Evolutionary conservation across 73 alveolate species (phyloP), one percentile per base, ranked within the genome.

Genomic region (Effrenium voratum): DNA sequence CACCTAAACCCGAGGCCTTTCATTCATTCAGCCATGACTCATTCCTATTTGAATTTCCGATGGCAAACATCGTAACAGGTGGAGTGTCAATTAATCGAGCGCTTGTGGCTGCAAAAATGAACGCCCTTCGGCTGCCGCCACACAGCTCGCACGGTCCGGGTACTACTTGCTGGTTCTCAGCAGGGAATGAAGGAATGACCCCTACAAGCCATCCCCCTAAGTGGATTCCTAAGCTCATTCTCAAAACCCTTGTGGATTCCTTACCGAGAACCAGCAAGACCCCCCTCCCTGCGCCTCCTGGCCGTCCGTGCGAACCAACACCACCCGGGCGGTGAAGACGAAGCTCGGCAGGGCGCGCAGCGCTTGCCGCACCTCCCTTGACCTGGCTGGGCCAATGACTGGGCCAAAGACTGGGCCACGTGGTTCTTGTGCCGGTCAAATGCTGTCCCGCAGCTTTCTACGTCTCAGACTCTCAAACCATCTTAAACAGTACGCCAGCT

Each of bases 271-370:
- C 63, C 19, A 19, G 63, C 63, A 19, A 19, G 63, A 8, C 63
- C 8, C 63, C 63, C 19, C 63, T 8, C 26, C 63, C 26, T 8
- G 8, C 26, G 63, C 26, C 63, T 8, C 63, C 63, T 8, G 8
- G 63, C 26, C 26, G 26, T 8, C 63, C 26, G 63, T 52, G 63
- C 63, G 38, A 16, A 52, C 36, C 59, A 52, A 75, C 40, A 75
- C 40, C 86, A 75, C 26, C 24, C 86, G 86, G 40, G 86, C 36
- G 80, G 60, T 44, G 93, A 84, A 84, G 79, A 84, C 3, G 77
- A 84, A 84, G 80, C 93, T 84, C 45, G 93, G 93, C 93, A 84
- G 34, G 57, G 49, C 47, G 16, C 93, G 93, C 80, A 84, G 59
- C 22, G 93, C 77, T 24, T 26, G 57, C 47, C 93, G 93, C 34